phyloP scores from a whole-genome alignment of 352 stramenopile genomes.

The Albugo laibachii region DNA sequence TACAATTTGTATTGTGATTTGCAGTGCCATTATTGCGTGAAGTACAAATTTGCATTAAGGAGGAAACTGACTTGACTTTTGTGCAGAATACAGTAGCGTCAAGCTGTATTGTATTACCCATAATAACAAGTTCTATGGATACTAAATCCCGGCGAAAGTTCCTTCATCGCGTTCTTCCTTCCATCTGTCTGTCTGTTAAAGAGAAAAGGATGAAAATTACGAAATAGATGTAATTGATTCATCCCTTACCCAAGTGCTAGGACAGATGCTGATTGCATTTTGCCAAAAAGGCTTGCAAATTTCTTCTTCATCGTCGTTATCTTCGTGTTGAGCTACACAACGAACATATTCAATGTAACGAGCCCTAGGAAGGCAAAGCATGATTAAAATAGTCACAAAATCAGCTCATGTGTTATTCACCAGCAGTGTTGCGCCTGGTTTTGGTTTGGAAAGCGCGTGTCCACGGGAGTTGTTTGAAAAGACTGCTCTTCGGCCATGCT shows the following conservation, averaged over 20 bases:
- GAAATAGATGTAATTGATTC: neutral
- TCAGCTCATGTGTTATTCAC: slow-evolving; percentile 7
- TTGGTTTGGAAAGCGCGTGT: slow-evolving; percentile 73
- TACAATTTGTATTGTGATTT: too few species aligned
- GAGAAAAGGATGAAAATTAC: neutral
- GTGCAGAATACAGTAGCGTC: too few species aligned
- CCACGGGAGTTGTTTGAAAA: slow-evolving; percentile 39
- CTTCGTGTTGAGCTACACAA: slow-evolving; percentile 93
- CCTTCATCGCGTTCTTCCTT: slow-evolving; percentile 66
- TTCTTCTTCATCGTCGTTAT: slow-evolving; percentile 86
- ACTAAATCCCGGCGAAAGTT: slow-evolving; percentile 67
- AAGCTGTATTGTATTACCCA: too few species aligned
- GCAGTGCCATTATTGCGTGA: too few species aligned
- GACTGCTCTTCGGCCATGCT: neutral
- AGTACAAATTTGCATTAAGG: too few species aligned
- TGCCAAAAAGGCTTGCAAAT: slow-evolving; percentile 69
- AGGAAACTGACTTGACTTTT: too few species aligned
- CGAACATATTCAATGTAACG: slow-evolving; percentile 95
- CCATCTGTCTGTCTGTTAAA: slow-evolving; percentile 44
- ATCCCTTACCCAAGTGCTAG: slow-evolving; percentile 41
- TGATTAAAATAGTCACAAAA: neutral
- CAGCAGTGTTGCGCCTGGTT: slow-evolving; percentile 81
- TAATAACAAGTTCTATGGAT: slow-evolving; percentile 23
- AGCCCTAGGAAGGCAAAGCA: slow-evolving; percentile 28
- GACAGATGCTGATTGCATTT: slow-evolving; percentile 53